Base-by-base conservation (phyloP, 345 rosid genomes). In the Cardamine chenopodiifolia region DNA sequence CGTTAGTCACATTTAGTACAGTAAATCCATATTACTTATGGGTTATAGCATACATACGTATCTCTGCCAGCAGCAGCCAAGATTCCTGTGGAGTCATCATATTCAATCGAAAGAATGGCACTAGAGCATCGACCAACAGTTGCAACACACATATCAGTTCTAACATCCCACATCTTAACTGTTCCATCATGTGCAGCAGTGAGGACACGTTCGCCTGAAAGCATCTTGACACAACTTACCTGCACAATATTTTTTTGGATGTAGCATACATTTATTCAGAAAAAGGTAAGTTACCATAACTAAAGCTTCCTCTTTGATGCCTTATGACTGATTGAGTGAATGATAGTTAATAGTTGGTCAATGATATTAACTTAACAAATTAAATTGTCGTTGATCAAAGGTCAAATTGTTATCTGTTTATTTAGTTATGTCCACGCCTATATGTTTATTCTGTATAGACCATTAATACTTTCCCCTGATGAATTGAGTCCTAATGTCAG, bases 101-200 rank as follows among this genome's bases (percentile, higher is more conserved):
- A 96, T 79, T 96, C 99, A 84, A 92, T 85, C 77, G 98, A 96
- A 32, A 90, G 78, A 64, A 96, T 89, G 9, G 98, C 96, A 75
- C 97, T 89, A 23, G 95, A 79, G 84, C 88, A 92, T 70, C 97
- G 98, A 70, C 99, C 98, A 66, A 96, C 99, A 57, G 99, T 96
- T 77, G 99, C 97, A 62, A 92, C 98, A 77, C 96, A 95, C 78
- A 90, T 88, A 81, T 92, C 99, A 32, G 96, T 90, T 80, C 99
- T 82, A 72, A 95, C 97, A 86, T 95, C 99, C 99, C 99, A 95
- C 98, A 92, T 92, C 85, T 90, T 95, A 58, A 95, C 91, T 29
- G 96, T 90, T 78, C 96, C 97, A 85, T 90, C 97, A 77, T 90
- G 91, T 54, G 94, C 82, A 77, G 98, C 86, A 47, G 96, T 88